Percentiles rank a stretch among this genome's conserved stretches.
These are phyloP conservation scores for Flaveria trinervia DNA, from an alignment of 129 eudicot genomes.

Conservation along the genomic window DNA sequence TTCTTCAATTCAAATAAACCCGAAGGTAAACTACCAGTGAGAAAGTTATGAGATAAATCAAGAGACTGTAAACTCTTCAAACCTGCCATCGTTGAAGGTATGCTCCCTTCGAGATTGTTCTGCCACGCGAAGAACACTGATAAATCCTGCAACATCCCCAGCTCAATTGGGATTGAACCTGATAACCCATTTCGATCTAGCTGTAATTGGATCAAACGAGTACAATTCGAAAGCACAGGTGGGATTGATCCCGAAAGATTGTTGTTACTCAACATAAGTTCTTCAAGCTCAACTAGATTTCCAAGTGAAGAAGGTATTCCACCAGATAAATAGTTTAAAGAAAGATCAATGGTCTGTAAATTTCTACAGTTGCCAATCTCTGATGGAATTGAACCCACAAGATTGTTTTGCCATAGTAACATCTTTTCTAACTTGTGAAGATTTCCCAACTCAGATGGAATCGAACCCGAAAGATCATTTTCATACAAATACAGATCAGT, in stretches of 20 bases:
- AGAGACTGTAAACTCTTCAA: slow-evolving; percentile 66
- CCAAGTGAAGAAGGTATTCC: slow-evolving; percentile 65
- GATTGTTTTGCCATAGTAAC: slow-evolving; percentile 75
- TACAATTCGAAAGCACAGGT: slow-evolving; percentile 60
- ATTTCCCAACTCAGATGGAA: slow-evolving; percentile 69
- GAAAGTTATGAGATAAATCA: slow-evolving; percentile 68
- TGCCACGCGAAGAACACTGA: slow-evolving; percentile 78
- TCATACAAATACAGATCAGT: slow-evolving; percentile 63
- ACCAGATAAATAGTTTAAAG: slow-evolving; percentile 62
- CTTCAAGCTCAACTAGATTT: slow-evolving; percentile 57
- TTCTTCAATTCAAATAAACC: slow-evolving; percentile 60
- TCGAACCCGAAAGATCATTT: slow-evolving; percentile 65
- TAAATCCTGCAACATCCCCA: slow-evolving; percentile 57
- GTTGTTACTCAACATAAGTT: slow-evolving; percentile 80
- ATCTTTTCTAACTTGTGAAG: slow-evolving; percentile 64
- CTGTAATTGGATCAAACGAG: slow-evolving; percentile 58
- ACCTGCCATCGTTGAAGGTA: slow-evolving; percentile 60
- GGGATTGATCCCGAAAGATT: slow-evolving; percentile 77
- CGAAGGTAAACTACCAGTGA: slow-evolving; percentile 66
- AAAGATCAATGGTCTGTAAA: slow-evolving; percentile 55
- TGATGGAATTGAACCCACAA: slow-evolving; percentile 58
- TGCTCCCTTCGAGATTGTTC: slow-evolving; percentile 69
- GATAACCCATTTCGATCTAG: slow-evolving; percentile 58
- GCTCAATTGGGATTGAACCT: slow-evolving; percentile 61
- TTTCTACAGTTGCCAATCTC: slow-evolving; percentile 71